Conservation (phyloP, 805 yeast species). For the Ogataea haglerorum region DNA sequence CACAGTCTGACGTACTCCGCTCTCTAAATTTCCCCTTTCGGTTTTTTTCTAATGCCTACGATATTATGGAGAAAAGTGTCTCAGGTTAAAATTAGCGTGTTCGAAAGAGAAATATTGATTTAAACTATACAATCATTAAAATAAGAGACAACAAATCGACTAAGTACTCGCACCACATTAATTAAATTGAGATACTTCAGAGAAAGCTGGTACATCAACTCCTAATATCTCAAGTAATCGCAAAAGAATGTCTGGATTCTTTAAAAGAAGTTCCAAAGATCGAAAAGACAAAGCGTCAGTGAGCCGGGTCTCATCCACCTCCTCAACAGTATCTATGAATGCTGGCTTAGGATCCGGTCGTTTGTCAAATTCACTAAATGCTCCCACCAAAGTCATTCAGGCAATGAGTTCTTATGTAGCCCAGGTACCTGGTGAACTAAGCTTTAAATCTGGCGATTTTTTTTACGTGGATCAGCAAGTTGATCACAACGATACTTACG, state of each 20-base stretch:
- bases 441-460: conserved; percentile 80
- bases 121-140: background rate
- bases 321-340: conserved; percentile 14
- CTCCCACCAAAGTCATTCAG: conserved; percentile 80
- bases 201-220: background rate
- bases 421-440: conserved; percentile 76
- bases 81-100: conserved; percentile 10
- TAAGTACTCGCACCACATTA: too few relatives aligned
- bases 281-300: conserved; percentile 19
- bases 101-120: background rate
- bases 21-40: conserved; percentile 8
- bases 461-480: conserved; percentile 72
- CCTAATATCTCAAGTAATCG: background rate
- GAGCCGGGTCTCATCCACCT: conserved; percentile 21
- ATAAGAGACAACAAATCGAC: too few relatives aligned
- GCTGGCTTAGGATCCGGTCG: conserved; percentile 2
- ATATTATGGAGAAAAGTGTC: conserved; percentile 8
- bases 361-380: conserved; percentile 28
- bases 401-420: conserved; percentile 78
- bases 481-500: conserved; percentile 53
- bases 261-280: conserved; percentile 32
- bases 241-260: conserved; percentile 26
- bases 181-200: too few relatives aligned
- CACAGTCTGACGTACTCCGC: background rate
- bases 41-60: conserved; percentile 10